These are phyloP conservation scores for Suillus sp. DNA, from an alignment of 768 basidiomycete species.

Conservation along the genomic window DNA sequence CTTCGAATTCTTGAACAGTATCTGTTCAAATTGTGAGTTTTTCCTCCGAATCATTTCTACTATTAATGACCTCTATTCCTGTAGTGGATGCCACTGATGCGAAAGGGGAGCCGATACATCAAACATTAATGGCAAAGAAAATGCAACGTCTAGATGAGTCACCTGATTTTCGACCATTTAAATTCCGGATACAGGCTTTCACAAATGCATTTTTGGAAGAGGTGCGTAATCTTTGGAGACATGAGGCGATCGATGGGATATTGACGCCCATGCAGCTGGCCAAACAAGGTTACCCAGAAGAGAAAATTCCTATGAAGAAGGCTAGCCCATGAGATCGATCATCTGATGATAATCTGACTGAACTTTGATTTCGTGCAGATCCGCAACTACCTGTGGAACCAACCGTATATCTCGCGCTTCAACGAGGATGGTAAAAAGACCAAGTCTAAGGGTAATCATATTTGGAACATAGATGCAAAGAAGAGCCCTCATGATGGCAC, in stretches of 20 bases:
- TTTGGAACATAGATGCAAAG: conserved; percentile 98
- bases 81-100: conserved; percentile 89
- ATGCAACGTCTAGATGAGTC: conserved; percentile 98
- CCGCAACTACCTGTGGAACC: conserved; percentile 95
- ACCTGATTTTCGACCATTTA: conserved; percentile 96
- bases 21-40: conserved; percentile 88
- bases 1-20: conserved; percentile 81
- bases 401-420: conserved; percentile 92
- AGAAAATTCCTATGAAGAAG: conserved; percentile 97
- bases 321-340: conserved; percentile 41
- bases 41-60: conserved; percentile 16
- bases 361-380: conserved; percentile 50
- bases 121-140: conserved; percentile 98
- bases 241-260: conserved; percentile 8
- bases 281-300: conserved; percentile 84
- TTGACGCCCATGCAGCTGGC: conserved; percentile 57
- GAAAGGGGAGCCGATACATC: conserved; percentile 97
- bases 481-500: conserved; percentile 63
- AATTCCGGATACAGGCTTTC: conserved; percentile 98
- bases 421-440: conserved; percentile 99
- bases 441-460: conserved; percentile 98
- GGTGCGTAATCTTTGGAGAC: conserved; percentile 42
- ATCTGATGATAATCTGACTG: conserved; percentile 9
- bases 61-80: conserved; percentile 24
- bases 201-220: conserved; percentile 95